phyloP scores from a whole-genome alignment of 257 asterid species.

The Plantago elongata region DNA sequence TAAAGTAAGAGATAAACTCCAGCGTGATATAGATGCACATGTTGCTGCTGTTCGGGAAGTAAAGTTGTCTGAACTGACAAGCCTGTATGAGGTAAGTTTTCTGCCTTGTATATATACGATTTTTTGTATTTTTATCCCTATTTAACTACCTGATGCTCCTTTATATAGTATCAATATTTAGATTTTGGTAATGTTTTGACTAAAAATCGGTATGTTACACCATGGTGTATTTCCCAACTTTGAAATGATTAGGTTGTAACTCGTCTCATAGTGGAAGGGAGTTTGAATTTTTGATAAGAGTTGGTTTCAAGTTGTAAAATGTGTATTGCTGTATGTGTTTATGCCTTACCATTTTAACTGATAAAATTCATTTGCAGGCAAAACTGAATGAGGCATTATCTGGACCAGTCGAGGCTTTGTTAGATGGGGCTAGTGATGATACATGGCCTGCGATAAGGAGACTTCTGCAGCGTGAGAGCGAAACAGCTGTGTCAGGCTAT shows the following conservation, averaged over 20 bases:
- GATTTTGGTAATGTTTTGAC: too few relatives aligned
- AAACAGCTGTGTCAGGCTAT: slow-evolving; percentile 52
- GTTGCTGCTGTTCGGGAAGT: slow-evolving; percentile 53
- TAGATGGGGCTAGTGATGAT: slow-evolving; percentile 83
- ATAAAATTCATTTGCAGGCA: slow-evolving; percentile 42
- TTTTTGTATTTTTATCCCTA: slow-evolving; percentile 13
- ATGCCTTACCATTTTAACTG: background rate
- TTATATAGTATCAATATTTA: too few relatives aligned
- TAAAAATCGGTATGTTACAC: too few relatives aligned
- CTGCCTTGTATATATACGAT: background rate
- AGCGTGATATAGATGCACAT: slow-evolving; percentile 87
- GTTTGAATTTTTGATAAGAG: slow-evolving; percentile 10
- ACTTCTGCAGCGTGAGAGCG: slow-evolving; percentile 65
- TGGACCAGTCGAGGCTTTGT: slow-evolving; percentile 86
- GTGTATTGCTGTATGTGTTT: background rate
- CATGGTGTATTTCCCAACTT: background rate
- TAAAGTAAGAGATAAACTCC: slow-evolving; percentile 80
- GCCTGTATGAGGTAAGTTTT: slow-evolving; percentile 57
- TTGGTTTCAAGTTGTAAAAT: slow-evolving; percentile 8
- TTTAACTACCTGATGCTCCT: slow-evolving; percentile 8
- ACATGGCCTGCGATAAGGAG: slow-evolving; percentile 92
- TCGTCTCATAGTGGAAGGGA: slow-evolving; percentile 7
- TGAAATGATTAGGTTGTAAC: background rate
- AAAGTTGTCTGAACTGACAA: slow-evolving; percentile 68
- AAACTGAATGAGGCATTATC: slow-evolving; percentile 69